Evolutionary conservation across 345 rosid species (phyloP).

Genomic region (Citrus cavaleriei): DNA sequence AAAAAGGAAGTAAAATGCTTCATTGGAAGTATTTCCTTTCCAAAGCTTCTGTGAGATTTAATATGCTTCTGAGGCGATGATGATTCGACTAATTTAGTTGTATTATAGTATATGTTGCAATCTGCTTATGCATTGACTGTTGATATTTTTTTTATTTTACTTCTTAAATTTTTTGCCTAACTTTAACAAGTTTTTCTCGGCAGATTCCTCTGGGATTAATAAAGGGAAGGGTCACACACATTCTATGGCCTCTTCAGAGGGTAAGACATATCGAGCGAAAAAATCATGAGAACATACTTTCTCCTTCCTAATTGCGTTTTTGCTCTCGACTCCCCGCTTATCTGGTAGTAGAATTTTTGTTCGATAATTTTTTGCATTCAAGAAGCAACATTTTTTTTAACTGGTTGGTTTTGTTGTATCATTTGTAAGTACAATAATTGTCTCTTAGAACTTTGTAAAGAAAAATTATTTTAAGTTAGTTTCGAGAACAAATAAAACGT

Average conservation of each 20-base stretch:
- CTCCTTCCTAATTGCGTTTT: neutral
- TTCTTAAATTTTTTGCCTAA: neutral
- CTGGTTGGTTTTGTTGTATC: neutral
- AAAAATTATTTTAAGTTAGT: too few relatives aligned
- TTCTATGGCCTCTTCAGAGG: slow-evolving; percentile 83
- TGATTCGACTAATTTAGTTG: neutral
- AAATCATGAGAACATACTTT: slow-evolving; percentile 10
- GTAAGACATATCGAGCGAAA: slow-evolving; percentile 37
- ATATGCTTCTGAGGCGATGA: neutral
- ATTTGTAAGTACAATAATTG: neutral
- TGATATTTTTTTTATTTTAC: neutral
- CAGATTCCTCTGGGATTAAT: slow-evolving; percentile 86
- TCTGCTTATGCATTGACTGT: neutral
- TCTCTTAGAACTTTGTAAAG: neutral
- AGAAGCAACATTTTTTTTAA: slow-evolving; percentile 7
- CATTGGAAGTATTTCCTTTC: neutral
- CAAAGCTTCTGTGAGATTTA: neutral
- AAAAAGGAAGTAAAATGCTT: neutral
- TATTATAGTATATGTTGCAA: neutral
- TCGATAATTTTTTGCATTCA: neutral
- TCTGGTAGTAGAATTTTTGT: neutral
- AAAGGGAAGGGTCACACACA: slow-evolving; percentile 61
- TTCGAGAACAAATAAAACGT: too few relatives aligned
- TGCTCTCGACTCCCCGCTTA: neutral
- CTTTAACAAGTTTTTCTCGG: slow-evolving; percentile 6